Evolutionary conservation across 2,329 filamentous ascomycete genomes (phyloP).

Genomic region (Aschersonia sp.): DNA sequence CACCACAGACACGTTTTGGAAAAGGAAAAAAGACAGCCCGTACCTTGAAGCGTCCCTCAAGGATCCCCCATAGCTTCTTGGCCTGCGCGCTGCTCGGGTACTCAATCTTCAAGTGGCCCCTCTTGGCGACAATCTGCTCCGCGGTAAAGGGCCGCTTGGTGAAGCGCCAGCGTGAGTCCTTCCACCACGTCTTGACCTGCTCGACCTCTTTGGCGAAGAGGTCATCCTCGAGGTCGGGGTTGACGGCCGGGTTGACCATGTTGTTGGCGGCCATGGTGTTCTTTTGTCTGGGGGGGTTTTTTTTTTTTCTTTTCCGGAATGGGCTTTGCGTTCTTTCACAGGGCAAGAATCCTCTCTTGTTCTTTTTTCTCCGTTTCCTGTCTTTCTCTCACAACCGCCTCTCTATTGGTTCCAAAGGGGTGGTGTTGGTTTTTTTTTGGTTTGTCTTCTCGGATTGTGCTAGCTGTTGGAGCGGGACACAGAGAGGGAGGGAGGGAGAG

Average conservation of each 20-base stretch:
- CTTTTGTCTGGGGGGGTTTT: neutral
- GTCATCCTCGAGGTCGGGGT: conserved; percentile 44
- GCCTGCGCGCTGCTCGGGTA: conserved; percentile 80
- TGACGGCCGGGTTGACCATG: conserved; percentile 43
- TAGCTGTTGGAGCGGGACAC: too few relatives aligned
- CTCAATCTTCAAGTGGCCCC: conserved; percentile 77
- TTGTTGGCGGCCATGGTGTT: conserved; percentile 43
- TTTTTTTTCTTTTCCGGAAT: neutral
- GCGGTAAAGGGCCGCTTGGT: conserved; percentile 89
- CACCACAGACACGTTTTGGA: too few relatives aligned
- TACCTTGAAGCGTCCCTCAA: conserved; percentile 72
- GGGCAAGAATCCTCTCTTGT: neutral
- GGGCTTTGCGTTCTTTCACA: too few relatives aligned
- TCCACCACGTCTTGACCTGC: conserved; percentile 89
- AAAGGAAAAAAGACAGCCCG: too few relatives aligned
- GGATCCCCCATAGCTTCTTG: conserved; percentile 88
- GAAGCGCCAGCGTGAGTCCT: conserved; percentile 76
- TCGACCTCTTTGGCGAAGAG: conserved; percentile 71
- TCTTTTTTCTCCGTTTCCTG: neutral
- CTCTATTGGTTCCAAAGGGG: too few relatives aligned
- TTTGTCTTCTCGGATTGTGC: too few relatives aligned
- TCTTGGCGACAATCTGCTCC: conserved; percentile 92
- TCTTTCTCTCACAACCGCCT: neutral
- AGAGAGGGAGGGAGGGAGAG: too few relatives aligned
- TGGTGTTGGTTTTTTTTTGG: too few relatives aligned